Evolutionary conservation across 345 rosid species (phyloP).

Genomic region (Firmiana major): DNA sequence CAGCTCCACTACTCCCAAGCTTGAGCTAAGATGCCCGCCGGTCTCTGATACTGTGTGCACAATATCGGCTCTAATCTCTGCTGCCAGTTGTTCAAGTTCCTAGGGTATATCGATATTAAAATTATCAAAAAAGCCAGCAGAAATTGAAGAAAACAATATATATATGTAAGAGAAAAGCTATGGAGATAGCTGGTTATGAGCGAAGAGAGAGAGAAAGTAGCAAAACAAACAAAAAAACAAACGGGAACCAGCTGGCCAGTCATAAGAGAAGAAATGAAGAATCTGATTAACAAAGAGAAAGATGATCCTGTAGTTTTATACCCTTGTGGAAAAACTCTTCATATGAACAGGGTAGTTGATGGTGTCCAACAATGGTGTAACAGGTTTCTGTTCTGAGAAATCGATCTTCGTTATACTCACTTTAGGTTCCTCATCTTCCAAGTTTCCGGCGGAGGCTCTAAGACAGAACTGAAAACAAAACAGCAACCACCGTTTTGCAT

Average conservation of each 20-base stretch:
- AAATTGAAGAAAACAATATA: neutral
- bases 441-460: conserved; percentile 33
- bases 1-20: conserved; percentile 66
- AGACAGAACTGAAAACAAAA: conserved; percentile 36
- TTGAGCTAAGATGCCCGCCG: conserved; percentile 70
- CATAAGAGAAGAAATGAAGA: neutral
- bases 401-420: conserved; percentile 29
- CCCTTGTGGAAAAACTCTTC: conserved; percentile 64
- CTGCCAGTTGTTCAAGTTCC: conserved; percentile 64
- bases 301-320: conserved; percentile 15
- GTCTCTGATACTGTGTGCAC: conserved; percentile 48
- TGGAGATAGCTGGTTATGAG: neutral
- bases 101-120: conserved; percentile 2
- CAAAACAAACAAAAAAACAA: neutral
- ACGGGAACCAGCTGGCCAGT: neutral
- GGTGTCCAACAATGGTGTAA: conserved; percentile 69
- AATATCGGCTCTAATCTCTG: conserved; percentile 60
- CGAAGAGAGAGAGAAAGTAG: neutral
- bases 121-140: neutral
- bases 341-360: conserved; percentile 67
- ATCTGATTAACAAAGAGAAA: neutral
- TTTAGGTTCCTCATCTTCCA: conserved; percentile 36
- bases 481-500: neutral
- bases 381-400: conserved; percentile 50
- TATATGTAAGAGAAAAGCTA: neutral